phyloP scores from a whole-genome alignment of 2,329 filamentous ascomycete genomes.

The Cladorrhinum sp. region DNA sequence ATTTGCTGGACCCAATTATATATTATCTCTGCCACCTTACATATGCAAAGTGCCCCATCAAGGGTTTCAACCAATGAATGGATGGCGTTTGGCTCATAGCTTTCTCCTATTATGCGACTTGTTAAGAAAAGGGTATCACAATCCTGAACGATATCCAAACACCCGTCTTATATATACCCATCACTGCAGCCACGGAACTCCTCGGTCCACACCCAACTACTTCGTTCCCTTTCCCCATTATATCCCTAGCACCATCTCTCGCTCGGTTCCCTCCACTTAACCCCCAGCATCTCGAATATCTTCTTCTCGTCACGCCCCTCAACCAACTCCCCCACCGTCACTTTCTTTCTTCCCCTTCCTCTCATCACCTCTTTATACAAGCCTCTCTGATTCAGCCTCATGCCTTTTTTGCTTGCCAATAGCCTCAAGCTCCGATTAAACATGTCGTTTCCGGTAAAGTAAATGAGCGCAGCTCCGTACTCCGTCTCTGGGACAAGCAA shows the following conservation, averaged over 20 bases:
- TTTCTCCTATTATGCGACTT: background rate
- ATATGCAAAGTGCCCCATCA: no score
- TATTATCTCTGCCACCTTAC: no score
- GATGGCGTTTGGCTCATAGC: no score
- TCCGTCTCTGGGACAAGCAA: conserved; percentile 77
- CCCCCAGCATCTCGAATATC: conserved; percentile 78
- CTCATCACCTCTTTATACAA: conserved; percentile 70
- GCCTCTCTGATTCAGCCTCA: conserved; percentile 82
- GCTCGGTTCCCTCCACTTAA: conserved; percentile 78
- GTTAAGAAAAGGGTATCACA: background rate
- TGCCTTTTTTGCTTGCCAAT: conserved; percentile 73
- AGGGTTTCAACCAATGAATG: no score
- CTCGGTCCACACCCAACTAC: background rate
- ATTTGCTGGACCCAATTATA: no score
- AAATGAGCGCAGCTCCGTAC: conserved; percentile 82
- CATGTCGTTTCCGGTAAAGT: conserved; percentile 93
- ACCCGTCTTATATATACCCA: background rate
- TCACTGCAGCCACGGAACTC: background rate
- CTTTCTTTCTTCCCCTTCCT: conserved; percentile 53
- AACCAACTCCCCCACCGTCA: conserved; percentile 66
- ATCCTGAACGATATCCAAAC: background rate
- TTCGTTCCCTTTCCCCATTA: background rate
- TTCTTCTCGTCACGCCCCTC: conserved; percentile 72
- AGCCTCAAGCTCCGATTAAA: conserved; percentile 82
- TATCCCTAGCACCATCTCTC: conserved; percentile 68